Evolutionary conservation across 176 grass and related monocot species (phyloP), one percentile per base, ranked within the genome.

Genomic region (Oryza rufipogon): DNA sequence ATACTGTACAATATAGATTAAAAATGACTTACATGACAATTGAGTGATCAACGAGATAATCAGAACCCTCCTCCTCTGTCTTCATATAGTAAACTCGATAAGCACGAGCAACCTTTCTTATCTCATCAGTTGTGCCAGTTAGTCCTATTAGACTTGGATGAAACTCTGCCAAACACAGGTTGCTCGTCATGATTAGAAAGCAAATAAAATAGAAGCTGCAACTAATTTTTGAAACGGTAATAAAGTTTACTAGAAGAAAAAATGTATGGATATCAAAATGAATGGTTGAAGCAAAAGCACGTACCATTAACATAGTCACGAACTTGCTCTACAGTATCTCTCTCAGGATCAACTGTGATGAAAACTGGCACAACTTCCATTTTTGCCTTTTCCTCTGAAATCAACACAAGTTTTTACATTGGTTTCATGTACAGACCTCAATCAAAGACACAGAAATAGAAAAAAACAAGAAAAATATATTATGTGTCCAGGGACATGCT

Each of bases 41-140:
- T 68, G 97, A 99, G 76, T 99, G 97, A 73, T 96, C 97, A 20
- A 99, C 93, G 38, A 99, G 97, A 45, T 99, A 99, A 71, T 99
- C 97, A 73, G 97, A 94, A 64, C 86, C 91, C 74, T 94, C 90
- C 71, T 96, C 96, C 74, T 92, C 93, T 16, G 97, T 96, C 86
- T 99, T 99, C 97, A 99, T 99, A 79, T 96, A 99, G 73, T 99
- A 99, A 85, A 99, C 97, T 74, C 91, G 80, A 70, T 91, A 99
- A 44, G 97, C 91, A 87, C 93, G 89, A n/a, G 97, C 93, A 86
- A 96, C 91, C 76, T 96, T 73, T 51, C 84, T 88, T 82, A 94
- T 84, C 61, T 99, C 91, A 80, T 99, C 88, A 68, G 49, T 8
- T 1, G 81, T 86, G 52, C 93, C 97, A 45, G 97, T 96, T 79